Percentiles rank a stretch among this genome's conserved stretches.
Conservation (phyloP, 768 basidiomycete genomes). For the Scleroderma bovista region DNA sequence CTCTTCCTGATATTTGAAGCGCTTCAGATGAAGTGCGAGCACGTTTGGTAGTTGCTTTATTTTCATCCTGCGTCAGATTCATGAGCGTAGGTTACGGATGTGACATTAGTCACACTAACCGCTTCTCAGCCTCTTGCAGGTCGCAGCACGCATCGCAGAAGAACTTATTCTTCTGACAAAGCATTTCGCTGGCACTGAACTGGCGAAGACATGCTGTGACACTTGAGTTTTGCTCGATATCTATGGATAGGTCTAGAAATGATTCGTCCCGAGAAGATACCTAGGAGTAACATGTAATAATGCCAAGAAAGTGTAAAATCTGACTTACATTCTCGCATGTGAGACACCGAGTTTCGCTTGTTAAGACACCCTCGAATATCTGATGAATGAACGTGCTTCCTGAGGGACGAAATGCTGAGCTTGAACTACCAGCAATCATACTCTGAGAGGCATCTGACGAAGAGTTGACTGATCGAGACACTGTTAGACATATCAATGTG, state of each 20-base stretch:
- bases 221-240: slow-evolving; percentile 97
- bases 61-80: slow-evolving; percentile 72
- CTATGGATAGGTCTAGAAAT: slow-evolving; percentile 97
- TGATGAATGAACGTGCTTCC: slow-evolving; percentile 80
- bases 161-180: slow-evolving; percentile 97
- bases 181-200: slow-evolving; percentile 98
- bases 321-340: slow-evolving; percentile 90
- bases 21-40: slow-evolving; percentile 91
- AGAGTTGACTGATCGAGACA: slow-evolving; percentile 55
- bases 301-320: slow-evolving; percentile 1
- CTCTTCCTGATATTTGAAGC: slow-evolving; percentile 98
- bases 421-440: slow-evolving; percentile 40
- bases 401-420: slow-evolving; percentile 41
- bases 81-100: slow-evolving; percentile 4
- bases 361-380: slow-evolving; percentile 89
- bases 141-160: slow-evolving; percentile 97
- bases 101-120: slow-evolving; percentile 41
- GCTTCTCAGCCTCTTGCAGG: slow-evolving; percentile 95
- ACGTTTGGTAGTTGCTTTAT: slow-evolving; percentile 95
- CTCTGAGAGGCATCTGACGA: slow-evolving; percentile 40
- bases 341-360: slow-evolving; percentile 95
- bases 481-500: slow-evolving; percentile 29
- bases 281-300: slow-evolving; percentile 33
- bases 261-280: slow-evolving; percentile 91
- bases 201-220: slow-evolving; percentile 93